Base-by-base conservation (phyloP, 2,329 filamentous ascomycete genomes). In the Colletotrichum camelliae region DNA sequence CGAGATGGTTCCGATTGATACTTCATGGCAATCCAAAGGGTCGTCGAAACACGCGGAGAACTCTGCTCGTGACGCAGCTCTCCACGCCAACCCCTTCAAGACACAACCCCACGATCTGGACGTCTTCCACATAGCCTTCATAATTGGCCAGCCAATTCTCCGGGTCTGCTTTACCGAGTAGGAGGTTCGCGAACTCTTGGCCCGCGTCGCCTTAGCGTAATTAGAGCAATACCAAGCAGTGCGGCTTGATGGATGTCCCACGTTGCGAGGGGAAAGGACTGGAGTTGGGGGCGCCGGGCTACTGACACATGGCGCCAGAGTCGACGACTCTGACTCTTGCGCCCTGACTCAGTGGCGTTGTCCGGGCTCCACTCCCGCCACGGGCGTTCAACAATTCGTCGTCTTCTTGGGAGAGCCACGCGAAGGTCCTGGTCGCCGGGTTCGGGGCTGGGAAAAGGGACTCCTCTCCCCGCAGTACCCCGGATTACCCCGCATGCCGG, bases 391-490 rank as follows among this genome's bases (percentile, higher is more conserved):
- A 29, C 52, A 24, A 64, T 33, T 55, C 18, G 16, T 9, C 33
- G 18, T 37, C 58, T 67, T 33, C 12, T 29, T 29, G 27, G 31
- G 52, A 21, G 24, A 58, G 21, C 33, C 18, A n/a, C 12, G 18
- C 27, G 18, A 39, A 8, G 33, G 21, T 37, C n/a, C 35, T 27
- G 35, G 33, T 29, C 43, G 52, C 13, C 31, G 52, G 52, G 21
- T 10, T 60, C 37, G 62, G 29, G 27, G 27, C 18, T 35, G 31
- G 39, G 39, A 21, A 21, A 4, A 8, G 27, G 27, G 16, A 58
- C 31, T 67, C 58, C 21, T 43, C 39, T 37, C 62, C 73, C 73
- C 62, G 39, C 73, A 72, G 15, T 67, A 75, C 73, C 73, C 73
- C 68, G 70, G 64, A 66, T 48, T 75, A 48, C 67, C 67, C 69